Conservation (phyloP, 495 filamentous ascomycete genomes). For the Tirmania nivea region DNA sequence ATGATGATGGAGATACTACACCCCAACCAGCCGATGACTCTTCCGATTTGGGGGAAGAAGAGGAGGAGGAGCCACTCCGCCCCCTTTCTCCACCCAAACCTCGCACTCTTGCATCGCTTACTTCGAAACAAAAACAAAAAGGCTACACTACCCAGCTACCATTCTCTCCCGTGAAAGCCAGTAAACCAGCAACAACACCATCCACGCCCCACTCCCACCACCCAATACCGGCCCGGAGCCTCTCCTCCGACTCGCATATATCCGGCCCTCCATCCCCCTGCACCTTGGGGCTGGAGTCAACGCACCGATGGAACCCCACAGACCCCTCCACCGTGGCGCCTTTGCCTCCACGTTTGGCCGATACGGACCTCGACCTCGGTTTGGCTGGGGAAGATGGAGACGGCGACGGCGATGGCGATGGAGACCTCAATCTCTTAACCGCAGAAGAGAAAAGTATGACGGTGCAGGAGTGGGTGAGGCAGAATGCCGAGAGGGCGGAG, state of each 20-base stretch:
- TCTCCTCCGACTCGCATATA: conserved; percentile 29
- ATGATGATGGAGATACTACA: not conserved
- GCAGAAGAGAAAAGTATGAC: conserved; percentile 71
- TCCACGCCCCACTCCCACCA: conserved; percentile 6
- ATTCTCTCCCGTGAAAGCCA: conserved; percentile 1
- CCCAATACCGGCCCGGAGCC: conserved; percentile 4
- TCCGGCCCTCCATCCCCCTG: not conserved
- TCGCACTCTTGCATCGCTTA: too few relatives aligned
- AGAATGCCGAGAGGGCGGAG: conserved; percentile 60
- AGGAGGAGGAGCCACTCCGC: not conserved
- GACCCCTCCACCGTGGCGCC: not conserved
- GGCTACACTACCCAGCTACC: not conserved
- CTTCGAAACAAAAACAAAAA: too few relatives aligned
- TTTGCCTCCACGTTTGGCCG: conserved; percentile 42
- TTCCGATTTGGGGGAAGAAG: not conserved
- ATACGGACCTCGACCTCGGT: conserved; percentile 44
- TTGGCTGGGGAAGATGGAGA: conserved; percentile 23
- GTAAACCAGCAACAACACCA: conserved; percentile 7
- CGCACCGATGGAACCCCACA: not conserved
- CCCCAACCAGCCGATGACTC: too few relatives aligned
- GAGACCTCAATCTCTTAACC: conserved; percentile 34
- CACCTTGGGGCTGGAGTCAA: too few relatives aligned
- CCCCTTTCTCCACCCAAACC: not conserved
- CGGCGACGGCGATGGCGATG: conserved; percentile 31
- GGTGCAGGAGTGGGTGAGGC: conserved; percentile 76